Evolutionary conservation across 306 rosid genomes (phyloP).

Genomic region (Ormosia emarginata): DNA sequence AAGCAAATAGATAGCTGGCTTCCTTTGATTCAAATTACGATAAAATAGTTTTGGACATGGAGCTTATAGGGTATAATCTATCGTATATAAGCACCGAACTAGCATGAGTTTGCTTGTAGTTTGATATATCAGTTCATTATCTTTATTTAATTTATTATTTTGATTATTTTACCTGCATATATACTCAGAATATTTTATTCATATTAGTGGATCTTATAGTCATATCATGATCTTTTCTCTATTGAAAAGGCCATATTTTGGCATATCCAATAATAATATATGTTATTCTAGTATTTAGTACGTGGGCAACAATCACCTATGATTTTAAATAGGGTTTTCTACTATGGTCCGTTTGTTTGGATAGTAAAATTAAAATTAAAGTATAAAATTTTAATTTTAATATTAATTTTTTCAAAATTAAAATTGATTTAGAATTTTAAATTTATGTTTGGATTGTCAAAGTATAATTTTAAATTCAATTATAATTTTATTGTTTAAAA

Average conservation of each 20-base stretch:
- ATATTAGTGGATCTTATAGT: not conserved
- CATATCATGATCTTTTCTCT: not conserved
- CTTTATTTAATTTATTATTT: conserved; percentile 5
- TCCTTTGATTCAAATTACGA: not conserved
- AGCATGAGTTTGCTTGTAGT: not conserved
- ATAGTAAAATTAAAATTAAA: too few relatives aligned
- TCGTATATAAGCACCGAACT: not conserved
- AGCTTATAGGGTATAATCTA: not conserved
- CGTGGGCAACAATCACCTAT: not conserved
- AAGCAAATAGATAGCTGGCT: not conserved
- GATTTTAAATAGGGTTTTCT: too few relatives aligned
- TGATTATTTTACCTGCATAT: not conserved
- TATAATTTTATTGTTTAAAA: too few relatives aligned
- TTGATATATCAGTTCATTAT: not conserved
- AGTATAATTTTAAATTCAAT: too few relatives aligned
- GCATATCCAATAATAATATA: not conserved
- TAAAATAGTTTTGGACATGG: conserved; percentile 21
- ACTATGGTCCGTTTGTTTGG: too few relatives aligned
- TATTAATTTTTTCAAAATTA: too few relatives aligned
- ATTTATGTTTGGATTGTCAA: too few relatives aligned
- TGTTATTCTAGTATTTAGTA: not conserved
- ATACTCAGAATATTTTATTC: not conserved
- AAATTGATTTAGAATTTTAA: too few relatives aligned
- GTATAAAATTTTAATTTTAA: too few relatives aligned
- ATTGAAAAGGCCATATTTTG: not conserved